Evolutionary conservation across 2,329 filamentous ascomycete genomes (phyloP).

Genomic region (Phaeosphaeriaceae sp.): DNA sequence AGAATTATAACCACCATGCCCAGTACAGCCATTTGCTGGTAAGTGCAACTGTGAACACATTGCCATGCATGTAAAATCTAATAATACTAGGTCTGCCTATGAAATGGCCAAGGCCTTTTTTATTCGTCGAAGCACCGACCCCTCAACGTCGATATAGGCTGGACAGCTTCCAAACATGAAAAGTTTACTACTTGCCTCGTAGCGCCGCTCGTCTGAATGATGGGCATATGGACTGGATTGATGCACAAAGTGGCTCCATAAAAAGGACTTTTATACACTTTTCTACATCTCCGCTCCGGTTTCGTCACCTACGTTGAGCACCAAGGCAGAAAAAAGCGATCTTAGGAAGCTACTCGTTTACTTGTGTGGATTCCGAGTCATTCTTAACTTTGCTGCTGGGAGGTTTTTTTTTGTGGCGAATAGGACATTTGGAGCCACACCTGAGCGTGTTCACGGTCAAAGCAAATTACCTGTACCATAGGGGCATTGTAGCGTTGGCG

Average conservation of each 20-base stretch:
- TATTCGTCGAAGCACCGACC: constrained; percentile 52
- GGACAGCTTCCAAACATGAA: constrained; percentile 2
- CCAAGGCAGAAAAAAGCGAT: constrained; percentile 17
- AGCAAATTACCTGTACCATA: constrained; percentile 41
- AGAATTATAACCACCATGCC: constrained; percentile 96
- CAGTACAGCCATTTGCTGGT: constrained; percentile 99
- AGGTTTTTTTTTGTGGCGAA: constrained; percentile 33
- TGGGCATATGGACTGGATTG: constrained; percentile 15
- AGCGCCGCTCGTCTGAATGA: constrained; percentile 9
- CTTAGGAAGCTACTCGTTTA: constrained; percentile 22
- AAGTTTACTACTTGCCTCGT: constrained; percentile 5
- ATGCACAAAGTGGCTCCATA: constrained; percentile 18
- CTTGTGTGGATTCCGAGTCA: constrained; percentile 40
- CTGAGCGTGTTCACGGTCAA: constrained; percentile 30
- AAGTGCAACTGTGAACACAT: constrained; percentile 34
- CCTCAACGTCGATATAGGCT: constrained; percentile 29
- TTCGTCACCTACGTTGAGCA: constrained; percentile 21
- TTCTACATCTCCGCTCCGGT: constrained; percentile 27
- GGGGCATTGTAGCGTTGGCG: constrained; percentile 27
- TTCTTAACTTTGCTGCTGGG: constrained; percentile 22
- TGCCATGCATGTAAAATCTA: constrained; percentile 6
- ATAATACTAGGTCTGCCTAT: constrained; percentile 62
- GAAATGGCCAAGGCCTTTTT: constrained; percentile 74
- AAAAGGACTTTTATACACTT: constrained; percentile 16
- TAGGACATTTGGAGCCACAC: constrained; percentile 28